Percentiles rank a stretch among this genome's conserved stretches.
phyloP scores from a whole-genome alignment of 2,329 filamentous ascomycete species.

The Botrytis porri region DNA sequence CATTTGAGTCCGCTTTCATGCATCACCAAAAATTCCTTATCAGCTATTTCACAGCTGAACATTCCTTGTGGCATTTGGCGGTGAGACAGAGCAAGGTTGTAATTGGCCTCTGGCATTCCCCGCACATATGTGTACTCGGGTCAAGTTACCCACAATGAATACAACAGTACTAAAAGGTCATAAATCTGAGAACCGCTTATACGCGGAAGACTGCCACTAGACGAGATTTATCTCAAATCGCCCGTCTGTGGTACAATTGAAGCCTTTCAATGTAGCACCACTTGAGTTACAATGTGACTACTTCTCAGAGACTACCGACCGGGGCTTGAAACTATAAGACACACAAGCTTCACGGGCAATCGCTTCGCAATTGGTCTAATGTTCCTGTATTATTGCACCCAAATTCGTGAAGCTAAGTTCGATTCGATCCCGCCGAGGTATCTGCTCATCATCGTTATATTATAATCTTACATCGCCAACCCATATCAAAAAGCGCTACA shows the following conservation, averaged over 20 bases:
- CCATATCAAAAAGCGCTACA: not conserved
- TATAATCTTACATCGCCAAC: not conserved
- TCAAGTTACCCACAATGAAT: not conserved
- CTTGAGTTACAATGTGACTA: not conserved
- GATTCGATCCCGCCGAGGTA: not conserved
- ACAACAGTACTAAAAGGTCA: not conserved
- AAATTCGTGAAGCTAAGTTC: not conserved
- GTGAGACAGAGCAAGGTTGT: not conserved
- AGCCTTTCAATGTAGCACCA: not conserved
- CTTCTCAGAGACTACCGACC: not conserved
- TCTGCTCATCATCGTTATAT: constrained; percentile 9
- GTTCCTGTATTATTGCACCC: not conserved
- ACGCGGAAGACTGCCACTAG: not conserved
- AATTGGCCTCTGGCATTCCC: not conserved
- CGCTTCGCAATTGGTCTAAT: not conserved
- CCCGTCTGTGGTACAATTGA: not conserved
- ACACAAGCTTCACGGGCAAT: not conserved
- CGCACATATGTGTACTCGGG: not conserved
- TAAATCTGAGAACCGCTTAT: not conserved
- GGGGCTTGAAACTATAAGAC: not conserved
- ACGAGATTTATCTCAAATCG: not conserved
- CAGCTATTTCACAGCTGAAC: not conserved
- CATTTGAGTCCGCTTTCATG: not conserved
- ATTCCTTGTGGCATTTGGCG: not conserved
- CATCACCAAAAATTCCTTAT: not conserved